Base-by-base conservation (phyloP, 2,329 filamentous ascomycete genomes). In the Endothia cerciana region DNA sequence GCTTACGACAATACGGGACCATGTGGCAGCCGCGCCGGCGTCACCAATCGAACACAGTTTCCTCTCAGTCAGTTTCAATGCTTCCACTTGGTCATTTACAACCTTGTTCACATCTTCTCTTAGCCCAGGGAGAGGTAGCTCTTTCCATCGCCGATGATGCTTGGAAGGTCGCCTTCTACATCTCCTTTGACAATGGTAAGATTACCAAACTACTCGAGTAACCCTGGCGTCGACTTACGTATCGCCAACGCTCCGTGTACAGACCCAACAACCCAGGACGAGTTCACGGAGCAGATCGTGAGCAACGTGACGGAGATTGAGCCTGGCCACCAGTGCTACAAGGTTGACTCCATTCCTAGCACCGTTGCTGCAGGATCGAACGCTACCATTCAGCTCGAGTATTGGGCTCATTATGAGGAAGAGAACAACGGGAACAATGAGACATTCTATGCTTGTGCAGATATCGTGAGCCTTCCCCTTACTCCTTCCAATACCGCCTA, bases 61-160 rank as follows among this genome's bases (percentile, higher is more conserved):
- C 84, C 85, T 36, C 73, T 87, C 4, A 75, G 82, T 83, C 69
- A 69, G 80, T 71, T 2, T 40, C 17, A 2, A 15, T 51, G 25
- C 13, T n/a, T 25, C n/a, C 10, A 28, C n/a, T 3, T 17, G 11
- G 25, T 25, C 1, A 25, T 8, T 13, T 10, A 28, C 11, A 30
- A 62, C 15, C 10, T 15, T 13, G 33, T 60, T 58, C 28, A 65
- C 33, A 45, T 13, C 11, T 2, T 45, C 61, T 41, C 41, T n/a
- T 57, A 83, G 82, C 79, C 43, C 82, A 83, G 68, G 83, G 83
- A 19, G 77, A 81, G 55, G 79, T 85, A 8, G 80, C 83, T 11
- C 73, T 86, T 15, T 81, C 81, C 17, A 79, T 83, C 33, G 81
- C 83, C 38, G 82, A 85, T 41, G 82, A 85, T 61, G 82, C 83